Evolutionary conservation across 1,139 yeast genomes (phyloP).

Genomic region (Protomyces macrosporus): DNA sequence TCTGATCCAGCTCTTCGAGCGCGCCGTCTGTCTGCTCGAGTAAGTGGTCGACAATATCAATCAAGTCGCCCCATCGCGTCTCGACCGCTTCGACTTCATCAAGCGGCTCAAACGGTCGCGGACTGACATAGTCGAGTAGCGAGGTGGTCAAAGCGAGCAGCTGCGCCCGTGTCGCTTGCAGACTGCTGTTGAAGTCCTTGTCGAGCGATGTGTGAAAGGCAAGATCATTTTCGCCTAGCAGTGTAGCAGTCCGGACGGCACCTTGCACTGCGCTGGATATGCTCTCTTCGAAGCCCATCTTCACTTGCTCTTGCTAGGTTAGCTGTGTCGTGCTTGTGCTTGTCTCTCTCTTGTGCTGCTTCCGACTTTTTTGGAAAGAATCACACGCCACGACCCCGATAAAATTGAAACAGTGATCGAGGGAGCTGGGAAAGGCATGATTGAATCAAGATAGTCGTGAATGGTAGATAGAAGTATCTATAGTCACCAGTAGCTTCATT

Average conservation of each 20-base stretch:
- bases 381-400: too few relatives aligned
- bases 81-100: conserved; percentile 40
- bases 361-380: too few relatives aligned
- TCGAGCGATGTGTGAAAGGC: conserved; percentile 70
- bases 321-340: too few relatives aligned
- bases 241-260: conserved; percentile 53
- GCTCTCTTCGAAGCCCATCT: conserved; percentile 1
- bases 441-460: too few relatives aligned
- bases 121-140: conserved; percentile 43
- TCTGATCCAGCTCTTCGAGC: conserved; percentile 44
- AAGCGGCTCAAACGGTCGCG: conserved; percentile 36
- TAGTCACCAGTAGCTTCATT: too few relatives aligned
- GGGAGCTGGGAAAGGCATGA: too few relatives aligned
- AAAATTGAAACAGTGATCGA: too few relatives aligned
- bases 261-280: conserved; percentile 7
- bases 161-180: conserved; percentile 45
- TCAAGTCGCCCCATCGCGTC: conserved; percentile 58
- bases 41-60: conserved; percentile 60
- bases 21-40: conserved; percentile 67
- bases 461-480: too few relatives aligned
- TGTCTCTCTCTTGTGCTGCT: too few relatives aligned
- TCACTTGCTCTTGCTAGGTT: too few relatives aligned
- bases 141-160: conserved; percentile 53
- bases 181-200: conserved; percentile 43
- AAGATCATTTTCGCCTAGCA: conserved; percentile 75